Evolutionary conservation across 73 alveolate species (phyloP).

Genomic region (Paramecium pentaurelia): DNA sequence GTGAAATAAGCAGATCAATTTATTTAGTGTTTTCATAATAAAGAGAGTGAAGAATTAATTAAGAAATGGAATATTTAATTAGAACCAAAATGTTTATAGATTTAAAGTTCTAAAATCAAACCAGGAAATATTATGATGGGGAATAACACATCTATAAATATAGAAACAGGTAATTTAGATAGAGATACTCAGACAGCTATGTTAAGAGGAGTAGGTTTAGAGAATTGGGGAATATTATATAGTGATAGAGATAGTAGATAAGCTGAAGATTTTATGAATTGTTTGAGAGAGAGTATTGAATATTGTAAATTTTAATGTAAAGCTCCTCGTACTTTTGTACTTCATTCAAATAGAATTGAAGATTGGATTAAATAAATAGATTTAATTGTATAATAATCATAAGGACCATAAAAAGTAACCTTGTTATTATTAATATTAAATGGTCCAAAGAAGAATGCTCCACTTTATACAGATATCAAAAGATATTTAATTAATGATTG

Average conservation of each 20-base stretch:
- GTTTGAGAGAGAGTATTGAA: conserved; percentile 67
- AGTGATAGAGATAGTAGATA: conserved; percentile 68
- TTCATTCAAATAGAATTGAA: neutral
- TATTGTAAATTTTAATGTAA: conserved; percentile 51
- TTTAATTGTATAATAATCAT: conserved; percentile 39
- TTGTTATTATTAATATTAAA: neutral
- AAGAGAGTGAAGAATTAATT: conserved; percentile 65
- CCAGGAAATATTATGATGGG: conserved; percentile 79
- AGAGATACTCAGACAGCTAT: conserved; percentile 79
- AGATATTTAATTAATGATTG: neutral
- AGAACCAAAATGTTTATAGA: conserved; percentile 32
- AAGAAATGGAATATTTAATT: conserved; percentile 79
- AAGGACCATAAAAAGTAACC: conserved; percentile 61
- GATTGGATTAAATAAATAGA: neutral
- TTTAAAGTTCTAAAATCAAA: conserved; percentile 65
- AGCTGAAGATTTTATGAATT: conserved; percentile 65
- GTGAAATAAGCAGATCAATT: too few relatives aligned
- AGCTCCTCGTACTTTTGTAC: conserved; percentile 65
- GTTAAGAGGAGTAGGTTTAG: conserved; percentile 73
- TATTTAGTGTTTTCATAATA: neutral
- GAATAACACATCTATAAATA: conserved; percentile 60
- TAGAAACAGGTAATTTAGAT: conserved; percentile 71
- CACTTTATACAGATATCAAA: neutral
- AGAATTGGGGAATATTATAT: conserved; percentile 85
- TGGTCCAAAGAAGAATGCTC: conserved; percentile 42